phyloP scores from a whole-genome alignment of 306 rosid species.

The Prunus mongolica region DNA sequence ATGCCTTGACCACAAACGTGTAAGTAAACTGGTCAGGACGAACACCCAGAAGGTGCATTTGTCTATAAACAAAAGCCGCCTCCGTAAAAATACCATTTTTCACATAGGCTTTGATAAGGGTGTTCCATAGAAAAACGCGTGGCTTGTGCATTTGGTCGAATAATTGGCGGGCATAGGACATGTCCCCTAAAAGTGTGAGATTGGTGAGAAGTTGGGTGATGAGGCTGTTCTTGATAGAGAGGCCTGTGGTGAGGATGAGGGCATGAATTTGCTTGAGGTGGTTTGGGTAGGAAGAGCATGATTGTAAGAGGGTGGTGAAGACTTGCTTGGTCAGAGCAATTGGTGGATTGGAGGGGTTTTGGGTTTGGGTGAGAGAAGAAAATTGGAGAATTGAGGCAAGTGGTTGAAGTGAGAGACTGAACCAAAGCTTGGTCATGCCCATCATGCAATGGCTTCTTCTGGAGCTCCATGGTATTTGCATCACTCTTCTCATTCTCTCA shows the following conservation, averaged over 20 bases:
- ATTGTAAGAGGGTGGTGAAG: slow-evolving; percentile 13
- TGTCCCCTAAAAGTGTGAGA: slow-evolving; percentile 16
- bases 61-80: slow-evolving; percentile 28
- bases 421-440: slow-evolving; percentile 6
- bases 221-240: slow-evolving; percentile 39
- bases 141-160: slow-evolving; percentile 43
- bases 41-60: slow-evolving; percentile 25
- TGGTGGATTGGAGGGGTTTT: neutral
- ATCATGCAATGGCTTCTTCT: slow-evolving; percentile 7
- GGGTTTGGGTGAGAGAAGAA: slow-evolving; percentile 14
- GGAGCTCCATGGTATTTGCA: neutral
- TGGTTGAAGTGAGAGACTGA: neutral
- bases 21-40: slow-evolving; percentile 34
- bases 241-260: slow-evolving; percentile 28
- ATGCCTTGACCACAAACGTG: slow-evolving; percentile 35
- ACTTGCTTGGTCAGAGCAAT: slow-evolving; percentile 12
- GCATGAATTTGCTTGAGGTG: slow-evolving; percentile 36
- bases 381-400: neutral
- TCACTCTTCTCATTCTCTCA: neutral
- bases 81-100: slow-evolving; percentile 14
- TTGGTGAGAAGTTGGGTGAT: slow-evolving; percentile 22
- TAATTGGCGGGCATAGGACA: slow-evolving; percentile 27
- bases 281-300: slow-evolving; percentile 23
- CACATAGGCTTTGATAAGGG: slow-evolving; percentile 26
- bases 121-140: slow-evolving; percentile 33